phyloP scores from a whole-genome alignment of 1,139 yeast species.

The Taphrina populina region DNA sequence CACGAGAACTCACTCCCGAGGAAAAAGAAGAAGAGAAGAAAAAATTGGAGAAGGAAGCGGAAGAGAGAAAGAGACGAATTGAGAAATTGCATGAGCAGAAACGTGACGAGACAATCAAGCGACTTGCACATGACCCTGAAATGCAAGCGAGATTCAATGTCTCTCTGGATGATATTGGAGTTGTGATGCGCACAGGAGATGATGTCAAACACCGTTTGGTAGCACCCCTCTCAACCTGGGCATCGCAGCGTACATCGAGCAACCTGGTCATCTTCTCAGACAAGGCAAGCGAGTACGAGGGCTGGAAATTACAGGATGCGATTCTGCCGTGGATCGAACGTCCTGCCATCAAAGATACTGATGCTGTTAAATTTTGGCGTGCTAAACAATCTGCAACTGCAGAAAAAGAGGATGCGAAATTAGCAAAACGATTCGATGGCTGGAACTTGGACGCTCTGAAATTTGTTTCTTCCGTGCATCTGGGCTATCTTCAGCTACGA shows the following conservation, averaged over 20 bases:
- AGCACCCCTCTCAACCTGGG: conserved; percentile 17
- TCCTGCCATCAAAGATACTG: conserved; percentile 10
- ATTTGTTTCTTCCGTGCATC: conserved; percentile 15
- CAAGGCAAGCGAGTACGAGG: background rate
- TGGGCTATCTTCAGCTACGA: conserved; percentile 22
- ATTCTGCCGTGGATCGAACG: conserved; percentile 18
- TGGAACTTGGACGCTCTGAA: conserved; percentile 29
- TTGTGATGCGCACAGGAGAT: conserved; percentile 23
- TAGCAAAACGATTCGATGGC: conserved; percentile 14
- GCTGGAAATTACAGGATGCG: conserved; percentile 7
- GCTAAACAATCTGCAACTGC: too few species aligned
- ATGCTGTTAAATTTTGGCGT: conserved; percentile 5
- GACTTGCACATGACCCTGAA: background rate
- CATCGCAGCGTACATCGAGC: conserved; percentile 1
- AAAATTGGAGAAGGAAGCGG: conserved; percentile 19
- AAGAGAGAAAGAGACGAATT: background rate
- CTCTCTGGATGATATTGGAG: conserved; percentile 21
- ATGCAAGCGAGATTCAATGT: conserved; percentile 2
- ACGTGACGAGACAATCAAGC: background rate
- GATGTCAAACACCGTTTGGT: conserved; percentile 15
- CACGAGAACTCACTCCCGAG: conserved; percentile 2
- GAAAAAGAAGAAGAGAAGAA: conserved; percentile 1
- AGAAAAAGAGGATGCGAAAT: too few species aligned
- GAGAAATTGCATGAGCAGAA: conserved; percentile 3
- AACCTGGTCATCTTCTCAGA: conserved; percentile 20